These are phyloP conservation scores for Lactarius pseudohatsudake DNA, from an alignment of 768 basidiomycete species.

Conservation along the genomic window DNA sequence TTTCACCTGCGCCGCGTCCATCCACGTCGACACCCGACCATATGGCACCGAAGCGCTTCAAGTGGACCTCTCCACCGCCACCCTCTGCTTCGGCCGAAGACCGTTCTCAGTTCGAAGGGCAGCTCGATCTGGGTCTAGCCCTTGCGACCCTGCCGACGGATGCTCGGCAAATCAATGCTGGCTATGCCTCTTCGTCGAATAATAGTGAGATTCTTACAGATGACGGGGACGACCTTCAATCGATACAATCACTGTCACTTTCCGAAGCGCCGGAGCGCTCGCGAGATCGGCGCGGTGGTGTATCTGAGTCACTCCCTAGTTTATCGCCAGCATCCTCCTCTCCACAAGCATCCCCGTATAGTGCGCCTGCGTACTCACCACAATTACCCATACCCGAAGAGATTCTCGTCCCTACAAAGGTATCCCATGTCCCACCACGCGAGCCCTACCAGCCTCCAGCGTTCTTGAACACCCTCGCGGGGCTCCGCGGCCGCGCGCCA, in stretches of 20 bases:
- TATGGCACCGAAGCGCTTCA: conserved; percentile 77
- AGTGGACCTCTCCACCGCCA: conserved; percentile 86
- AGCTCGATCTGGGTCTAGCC: conserved; percentile 63
- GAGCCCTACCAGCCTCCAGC: neutral
- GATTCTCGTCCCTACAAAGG: neutral
- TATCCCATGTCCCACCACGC: conserved; percentile 2
- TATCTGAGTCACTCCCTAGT: conserved; percentile 22
- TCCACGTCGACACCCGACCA: conserved; percentile 44
- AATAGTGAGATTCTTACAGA: conserved; percentile 68
- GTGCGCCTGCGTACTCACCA: neutral
- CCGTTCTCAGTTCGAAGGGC: conserved; percentile 64
- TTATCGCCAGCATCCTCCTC: conserved; percentile 16
- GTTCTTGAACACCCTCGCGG: conserved; percentile 4
- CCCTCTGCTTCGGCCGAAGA: conserved; percentile 68
- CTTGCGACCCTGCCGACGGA: conserved; percentile 65
- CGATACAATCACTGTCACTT: conserved; percentile 53
- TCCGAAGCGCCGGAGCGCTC: conserved; percentile 20
- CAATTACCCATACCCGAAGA: conserved; percentile 1
- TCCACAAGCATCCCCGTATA: conserved; percentile 11
- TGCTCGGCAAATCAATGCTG: conserved; percentile 53
- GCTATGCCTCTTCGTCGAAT: conserved; percentile 54
- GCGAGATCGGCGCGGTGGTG: conserved; percentile 2
- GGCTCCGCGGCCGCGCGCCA: conserved; percentile 15
- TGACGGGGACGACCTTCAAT: conserved; percentile 73
- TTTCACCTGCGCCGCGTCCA: conserved; percentile 21